phyloP scores from a whole-genome alignment of 1,139 yeast genomes.

The Kodamaea anthophila region DNA sequence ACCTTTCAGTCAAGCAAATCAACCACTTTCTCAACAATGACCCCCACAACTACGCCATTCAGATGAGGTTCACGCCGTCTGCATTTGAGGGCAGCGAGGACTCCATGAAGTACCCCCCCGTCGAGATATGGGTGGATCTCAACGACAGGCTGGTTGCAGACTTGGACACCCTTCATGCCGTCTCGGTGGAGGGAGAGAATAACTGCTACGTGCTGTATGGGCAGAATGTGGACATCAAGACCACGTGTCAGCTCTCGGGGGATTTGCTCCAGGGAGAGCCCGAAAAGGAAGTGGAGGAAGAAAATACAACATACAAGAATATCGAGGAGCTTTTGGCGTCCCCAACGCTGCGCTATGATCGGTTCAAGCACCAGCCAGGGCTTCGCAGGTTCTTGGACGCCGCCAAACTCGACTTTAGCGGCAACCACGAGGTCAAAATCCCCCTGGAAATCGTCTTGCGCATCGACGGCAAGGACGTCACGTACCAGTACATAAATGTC shows the following conservation, averaged over 20 bases:
- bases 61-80: conserved; percentile 46
- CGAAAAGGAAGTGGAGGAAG: conserved; percentile 6
- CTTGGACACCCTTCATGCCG: conserved; percentile 33
- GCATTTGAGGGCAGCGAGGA: conserved; percentile 21
- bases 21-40: conserved; percentile 15
- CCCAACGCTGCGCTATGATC: conserved; percentile 25
- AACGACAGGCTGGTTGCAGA: conserved; percentile 35
- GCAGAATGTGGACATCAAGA: conserved; percentile 37
- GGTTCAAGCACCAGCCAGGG: conserved; percentile 41
- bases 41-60: conserved; percentile 23
- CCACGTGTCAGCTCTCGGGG: conserved; percentile 38
- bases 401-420: conserved; percentile 37
- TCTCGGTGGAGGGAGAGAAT: conserved; percentile 46
- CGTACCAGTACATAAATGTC: conserved; percentile 40
- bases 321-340: conserved; percentile 20
- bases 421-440: conserved; percentile 26
- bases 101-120: conserved; percentile 39
- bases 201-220: conserved; percentile 39
- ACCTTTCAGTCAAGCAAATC: conserved; percentile 16
- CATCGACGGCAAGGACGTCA: conserved; percentile 29
- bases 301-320: background rate
- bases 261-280: conserved; percentile 18
- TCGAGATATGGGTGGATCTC: conserved; percentile 50
- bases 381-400: conserved; percentile 33
- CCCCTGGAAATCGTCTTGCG: conserved; percentile 33